Conservation (phyloP, 2,329 filamentous ascomycete species). For the Dactylella cylindrospora region DNA sequence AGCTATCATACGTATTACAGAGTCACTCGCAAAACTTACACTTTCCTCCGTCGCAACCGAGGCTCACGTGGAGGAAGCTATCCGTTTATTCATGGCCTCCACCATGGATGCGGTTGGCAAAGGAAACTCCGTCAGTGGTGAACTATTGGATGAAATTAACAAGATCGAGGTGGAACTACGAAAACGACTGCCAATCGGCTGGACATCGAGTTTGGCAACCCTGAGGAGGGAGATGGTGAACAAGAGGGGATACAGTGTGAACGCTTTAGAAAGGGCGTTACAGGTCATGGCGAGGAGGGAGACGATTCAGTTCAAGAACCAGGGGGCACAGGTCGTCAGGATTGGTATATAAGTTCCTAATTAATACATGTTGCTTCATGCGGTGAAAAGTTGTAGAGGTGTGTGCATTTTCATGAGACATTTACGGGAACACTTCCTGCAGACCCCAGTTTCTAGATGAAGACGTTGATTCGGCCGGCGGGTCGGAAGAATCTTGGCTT, state of each 20-base stretch:
- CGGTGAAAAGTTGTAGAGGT: no score
- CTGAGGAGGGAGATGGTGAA: constrained; percentile 89
- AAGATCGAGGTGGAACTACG: constrained; percentile 88
- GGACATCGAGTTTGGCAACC: constrained; percentile 87
- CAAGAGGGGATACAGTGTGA: constrained; percentile 84
- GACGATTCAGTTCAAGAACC: constrained; percentile 77
- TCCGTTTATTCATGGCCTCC: constrained; percentile 89
- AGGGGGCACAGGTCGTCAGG: constrained; percentile 72
- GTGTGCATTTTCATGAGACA: no score
- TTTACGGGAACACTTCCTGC: no score
- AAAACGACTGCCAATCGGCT: constrained; percentile 85
- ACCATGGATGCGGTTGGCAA: constrained; percentile 98
- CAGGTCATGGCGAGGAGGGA: constrained; percentile 84
- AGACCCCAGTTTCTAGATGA: no score
- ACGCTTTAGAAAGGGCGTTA: constrained; percentile 78
- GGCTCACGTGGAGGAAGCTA: constrained; percentile 92
- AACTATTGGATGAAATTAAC: constrained; percentile 84
- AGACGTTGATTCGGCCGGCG: no score
- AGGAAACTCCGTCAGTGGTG: constrained; percentile 77
- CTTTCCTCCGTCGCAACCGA: constrained; percentile 85
- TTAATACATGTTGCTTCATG: no score
- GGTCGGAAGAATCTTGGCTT: no score
- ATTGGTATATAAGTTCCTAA: constrained; percentile 66
- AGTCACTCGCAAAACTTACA: constrained; percentile 88
- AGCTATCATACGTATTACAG: constrained; percentile 94